phyloP scores from a whole-genome alignment of 768 basidiomycete genomes.

The Phlegmacium glaucopus region DNA sequence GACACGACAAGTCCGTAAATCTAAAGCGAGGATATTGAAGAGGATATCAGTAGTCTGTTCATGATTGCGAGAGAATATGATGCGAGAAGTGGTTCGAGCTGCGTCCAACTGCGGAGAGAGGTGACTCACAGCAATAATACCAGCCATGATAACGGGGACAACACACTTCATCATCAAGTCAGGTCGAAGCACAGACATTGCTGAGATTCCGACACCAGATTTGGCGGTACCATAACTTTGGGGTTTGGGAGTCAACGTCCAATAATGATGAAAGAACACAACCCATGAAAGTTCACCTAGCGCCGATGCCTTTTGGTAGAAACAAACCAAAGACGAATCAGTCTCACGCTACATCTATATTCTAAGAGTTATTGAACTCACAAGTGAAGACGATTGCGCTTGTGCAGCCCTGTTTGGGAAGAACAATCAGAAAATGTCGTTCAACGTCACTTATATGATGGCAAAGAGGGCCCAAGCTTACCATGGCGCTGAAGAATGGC shows the following conservation, averaged over 20 bases:
- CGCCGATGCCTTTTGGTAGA: slow-evolving; percentile 65
- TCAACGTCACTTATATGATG: slow-evolving; percentile 12
- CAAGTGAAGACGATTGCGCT: slow-evolving; percentile 98
- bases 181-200: slow-evolving; percentile 96
- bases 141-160: slow-evolving; percentile 98
- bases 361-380: slow-evolving; percentile 37
- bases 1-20: slow-evolving; percentile 98
- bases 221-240: slow-evolving; percentile 97
- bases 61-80: not conserved
- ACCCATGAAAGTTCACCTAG: slow-evolving; percentile 53
- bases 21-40: slow-evolving; percentile 32
- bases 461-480: slow-evolving; percentile 31
- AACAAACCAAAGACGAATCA: slow-evolving; percentile 3
- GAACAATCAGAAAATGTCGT: slow-evolving; percentile 9
- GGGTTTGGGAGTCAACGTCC: slow-evolving; percentile 10
- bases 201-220: slow-evolving; percentile 95
- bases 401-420: slow-evolving; percentile 77
- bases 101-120: slow-evolving; percentile 4
- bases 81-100: slow-evolving; percentile 1
- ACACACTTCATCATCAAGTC: slow-evolving; percentile 99
- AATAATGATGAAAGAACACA: slow-evolving; percentile 4
- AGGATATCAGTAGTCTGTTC: slow-evolving; percentile 1
- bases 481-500: slow-evolving; percentile 98
- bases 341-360: not conserved
- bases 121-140: slow-evolving; percentile 94